Evolutionary conservation across 495 filamentous ascomycete species (phyloP), one percentile per base, ranked within the genome.

Genomic region (Aspergillus panamensis): DNA sequence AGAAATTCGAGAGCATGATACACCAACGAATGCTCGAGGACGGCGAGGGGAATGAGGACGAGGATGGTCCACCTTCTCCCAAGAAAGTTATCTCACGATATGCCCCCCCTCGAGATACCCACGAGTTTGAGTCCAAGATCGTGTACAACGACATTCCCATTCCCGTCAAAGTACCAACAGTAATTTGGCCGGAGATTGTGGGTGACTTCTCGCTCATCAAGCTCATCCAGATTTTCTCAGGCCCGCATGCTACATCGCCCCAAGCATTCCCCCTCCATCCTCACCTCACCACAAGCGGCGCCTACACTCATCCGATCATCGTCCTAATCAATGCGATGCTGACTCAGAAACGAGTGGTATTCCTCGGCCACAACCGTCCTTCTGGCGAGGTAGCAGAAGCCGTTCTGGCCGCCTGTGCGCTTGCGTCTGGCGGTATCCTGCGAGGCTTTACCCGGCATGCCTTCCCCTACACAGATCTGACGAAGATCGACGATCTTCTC

Each of bases 131-230:
- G 75, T 93, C 90, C 47, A 89, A 85, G 60, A 91, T 99, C 63
- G 82, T 92, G 63, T 99, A 97, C 73, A 89, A 96, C 70, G 88
- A 90, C 59, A 93, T 97, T 50, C 92, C 94, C 1, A 90, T 99
- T 29, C 94, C 94, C 1, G 90, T 99, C 74, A 97, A 97, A 71
- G 84, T 99, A 10, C 94, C 94, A 0, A 90, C 90, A 12, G 92
- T 92, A 6, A 83, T 94, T 50, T 92, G 90, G 77, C 91, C 92
- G 5, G 94, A 99, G 69, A 96, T 91, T 0, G 94, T 99, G 12
- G 95, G 95, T 53, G 93, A 97, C 70, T 99, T 99, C 69, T 96
- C 91, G 35, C 79, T 99, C 42, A 89, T 99, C 73, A 97, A 97
- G 69, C 84, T 99, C 8, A 95, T 99, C 61, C 90, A 96, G 61